Base-by-base conservation (phyloP, 2,329 filamentous ascomycete genomes). In the Pseudogymnoascus sp. region DNA sequence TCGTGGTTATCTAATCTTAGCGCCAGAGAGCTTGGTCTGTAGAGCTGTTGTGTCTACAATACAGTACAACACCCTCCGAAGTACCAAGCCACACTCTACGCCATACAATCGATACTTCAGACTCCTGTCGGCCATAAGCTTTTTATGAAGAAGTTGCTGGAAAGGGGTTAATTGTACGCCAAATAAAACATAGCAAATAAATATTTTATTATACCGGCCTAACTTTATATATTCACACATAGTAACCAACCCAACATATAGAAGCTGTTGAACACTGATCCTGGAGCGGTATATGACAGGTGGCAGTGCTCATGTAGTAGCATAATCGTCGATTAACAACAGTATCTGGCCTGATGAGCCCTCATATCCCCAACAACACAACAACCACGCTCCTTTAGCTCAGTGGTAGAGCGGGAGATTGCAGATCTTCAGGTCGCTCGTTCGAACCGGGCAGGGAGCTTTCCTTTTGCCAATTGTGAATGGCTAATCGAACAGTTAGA, bases 331-430 rank as follows among this genome's bases (percentile, higher is more conserved):
- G 16, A 31, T 33, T 31, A 8, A 56, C 21, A 5, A 2, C n/a
- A 8, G n/a, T 25, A 56, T 18, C 25, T 14, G 16, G n/a, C 25
- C 25, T 56, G n/a, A 56, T 56, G 47, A 56, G 28, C 10, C 47
- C n/a, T 18, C 47, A 56, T 56, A 56, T n/a, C n/a, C 3, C 4
- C 25, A 18, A 18, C n/a, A 56, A 18, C 2, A 21, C n/a, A 56
- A 56, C 50, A 56, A 56, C 8, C 28, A 10, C 33, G 60, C 60
- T 56, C 60, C 60, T 62, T 62, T 62, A 62, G 60, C 60, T 62
- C 60, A 62, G 60, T 62, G 60, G 60, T 62, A 62, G 60, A 62
- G 60, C 60, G 60, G 44, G 60, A 62, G 60, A 62, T 62, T 62
- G 60, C 60, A 62, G 60, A 62, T 62, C 60, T 62, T 56, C 44